phyloP scores from a whole-genome alignment of 1,284 basidiomycete genomes.

The Tetrapyrgos nigripes region DNA sequence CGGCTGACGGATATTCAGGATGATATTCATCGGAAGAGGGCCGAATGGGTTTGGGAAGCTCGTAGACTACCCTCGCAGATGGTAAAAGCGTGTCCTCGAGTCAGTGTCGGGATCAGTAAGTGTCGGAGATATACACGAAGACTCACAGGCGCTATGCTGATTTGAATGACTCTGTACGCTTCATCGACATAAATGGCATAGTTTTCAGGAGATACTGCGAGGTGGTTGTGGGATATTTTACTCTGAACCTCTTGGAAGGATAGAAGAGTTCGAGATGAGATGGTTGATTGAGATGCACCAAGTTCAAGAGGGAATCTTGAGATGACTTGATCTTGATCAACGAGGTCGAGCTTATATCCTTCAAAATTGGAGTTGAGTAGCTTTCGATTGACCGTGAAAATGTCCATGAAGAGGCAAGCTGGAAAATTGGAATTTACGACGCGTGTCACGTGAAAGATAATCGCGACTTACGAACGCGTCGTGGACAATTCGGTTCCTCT shows the following conservation, averaged over 20 bases:
- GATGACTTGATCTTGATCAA: slow-evolving; percentile 62
- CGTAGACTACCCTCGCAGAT: slow-evolving; percentile 61
- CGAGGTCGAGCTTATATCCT: slow-evolving; percentile 76
- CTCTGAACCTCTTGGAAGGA: slow-evolving; percentile 85
- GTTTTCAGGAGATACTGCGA: slow-evolving; percentile 56
- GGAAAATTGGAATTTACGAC: background rate
- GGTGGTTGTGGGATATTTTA: slow-evolving; percentile 87
- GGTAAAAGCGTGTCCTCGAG: slow-evolving; percentile 57
- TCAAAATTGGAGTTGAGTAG: slow-evolving; percentile 87
- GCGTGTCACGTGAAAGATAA: too few relatives aligned
- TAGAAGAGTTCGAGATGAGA: slow-evolving; percentile 63
- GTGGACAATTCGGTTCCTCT: too few relatives aligned
- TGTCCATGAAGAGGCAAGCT: slow-evolving; percentile 6
- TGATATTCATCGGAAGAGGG: slow-evolving; percentile 45
- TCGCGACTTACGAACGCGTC: too few relatives aligned
- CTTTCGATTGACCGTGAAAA: slow-evolving; percentile 15
- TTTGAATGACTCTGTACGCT: slow-evolving; percentile 65
- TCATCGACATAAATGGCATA: slow-evolving; percentile 77
- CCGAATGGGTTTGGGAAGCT: slow-evolving; percentile 61
- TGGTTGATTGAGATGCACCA: slow-evolving; percentile 64
- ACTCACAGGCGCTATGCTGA: slow-evolving; percentile 66
- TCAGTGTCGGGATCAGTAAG: slow-evolving; percentile 18
- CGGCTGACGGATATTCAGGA: slow-evolving; percentile 81
- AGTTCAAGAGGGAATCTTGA: slow-evolving; percentile 56
- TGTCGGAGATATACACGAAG: slow-evolving; percentile 20